Base-by-base conservation (phyloP, 2,329 filamentous ascomycete species). In the Aspergillus fumigatus region DNA sequence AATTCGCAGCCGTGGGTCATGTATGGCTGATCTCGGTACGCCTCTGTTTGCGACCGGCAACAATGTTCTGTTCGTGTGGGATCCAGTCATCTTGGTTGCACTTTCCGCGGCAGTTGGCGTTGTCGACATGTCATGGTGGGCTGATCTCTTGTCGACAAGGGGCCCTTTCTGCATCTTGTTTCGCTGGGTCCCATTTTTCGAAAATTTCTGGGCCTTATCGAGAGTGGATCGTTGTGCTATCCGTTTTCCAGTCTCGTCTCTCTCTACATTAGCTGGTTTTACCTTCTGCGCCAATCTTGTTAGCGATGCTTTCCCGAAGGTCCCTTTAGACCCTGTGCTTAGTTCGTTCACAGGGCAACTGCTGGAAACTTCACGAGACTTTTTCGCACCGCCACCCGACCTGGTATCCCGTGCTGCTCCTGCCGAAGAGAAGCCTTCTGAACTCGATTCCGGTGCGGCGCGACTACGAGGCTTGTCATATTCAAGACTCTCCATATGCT, bases 221-320 rank as follows among this genome's bases (percentile, higher is more conserved):
- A 56, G 26, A 5, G 66, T 32, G 21, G 55, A n/a, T 55, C 63
- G 69, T 14, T 59, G 32, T 2, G 60, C 57, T 19, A 60, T 53
- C 7, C 60, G 59, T 50, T 67, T 73, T 26, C 52, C 56, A 32
- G 50, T 23, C 1, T 67, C 65, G 14, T 58, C 64, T 38, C 67
- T 72, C 43, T 73, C 72, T 3, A 52, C 48, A 11, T 53, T 54
- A 26, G 57, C 56, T 25, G 67, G 59, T 45, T 67, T 73, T 25
- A 72, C 67, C 51, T 68, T 74, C 35, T 74, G 72, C 5, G 73
- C 66, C 38, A 74, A 61, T 43, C 64, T 74, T 2, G 68, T 58
- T 17, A 74, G 57, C 4, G 72, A 64, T 10, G 63, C 56, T 54
- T 68, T 73, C 11, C 59, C 62, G 25, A 64, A 62, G 8, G 60